A percentile compares a stretch with the other conserved stretches of the same genome.
Evolutionary conservation across 495 filamentous ascomycete genomes (phyloP).

Genomic region (Parmelia sp.): DNA sequence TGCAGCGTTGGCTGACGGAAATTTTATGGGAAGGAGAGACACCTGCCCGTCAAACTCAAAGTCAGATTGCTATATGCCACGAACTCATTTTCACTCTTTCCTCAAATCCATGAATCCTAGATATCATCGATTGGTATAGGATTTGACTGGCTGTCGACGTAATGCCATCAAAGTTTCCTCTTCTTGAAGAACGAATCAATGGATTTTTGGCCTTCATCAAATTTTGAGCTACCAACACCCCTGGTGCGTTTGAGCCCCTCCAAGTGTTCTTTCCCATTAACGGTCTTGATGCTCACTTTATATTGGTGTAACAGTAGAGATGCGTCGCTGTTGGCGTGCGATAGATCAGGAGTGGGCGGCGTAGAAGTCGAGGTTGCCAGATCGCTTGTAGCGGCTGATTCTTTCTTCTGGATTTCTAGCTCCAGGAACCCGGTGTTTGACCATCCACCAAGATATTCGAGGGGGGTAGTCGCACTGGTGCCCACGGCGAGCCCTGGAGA

Average conservation of each 20-base stretch:
- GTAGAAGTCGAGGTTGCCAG: not conserved
- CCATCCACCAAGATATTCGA: slow-evolving; percentile 51
- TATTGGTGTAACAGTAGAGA: slow-evolving; percentile 21
- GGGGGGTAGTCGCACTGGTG: slow-evolving; percentile 19
- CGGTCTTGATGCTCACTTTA: slow-evolving; percentile 40
- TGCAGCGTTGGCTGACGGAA: not conserved
- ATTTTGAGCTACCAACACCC: slow-evolving; percentile 66
- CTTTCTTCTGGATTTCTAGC: slow-evolving; percentile 34
- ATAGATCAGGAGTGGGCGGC: not conserved
- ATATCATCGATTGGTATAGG: not conserved
- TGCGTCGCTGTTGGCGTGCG: not conserved
- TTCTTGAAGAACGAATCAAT: slow-evolving; percentile 75
- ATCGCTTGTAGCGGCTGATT: not conserved
- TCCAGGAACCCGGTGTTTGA: slow-evolving; percentile 61
- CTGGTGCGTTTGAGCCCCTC: slow-evolving; percentile 64
- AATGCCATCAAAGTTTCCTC: slow-evolving; percentile 19
- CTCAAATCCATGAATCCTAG: not conserved
- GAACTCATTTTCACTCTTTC: not conserved
- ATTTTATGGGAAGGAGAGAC: not conserved
- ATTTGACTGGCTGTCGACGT: not conserved
- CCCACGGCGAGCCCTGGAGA: slow-evolving; percentile 23
- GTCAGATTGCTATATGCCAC: not conserved
- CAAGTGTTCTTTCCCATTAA: slow-evolving; percentile 65
- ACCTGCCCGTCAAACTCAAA: not conserved
- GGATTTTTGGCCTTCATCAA: slow-evolving; percentile 65